Evolutionary conservation across 2,329 filamentous ascomycete genomes (phyloP).

Genomic region (Pseudogymnoascus sp.): DNA sequence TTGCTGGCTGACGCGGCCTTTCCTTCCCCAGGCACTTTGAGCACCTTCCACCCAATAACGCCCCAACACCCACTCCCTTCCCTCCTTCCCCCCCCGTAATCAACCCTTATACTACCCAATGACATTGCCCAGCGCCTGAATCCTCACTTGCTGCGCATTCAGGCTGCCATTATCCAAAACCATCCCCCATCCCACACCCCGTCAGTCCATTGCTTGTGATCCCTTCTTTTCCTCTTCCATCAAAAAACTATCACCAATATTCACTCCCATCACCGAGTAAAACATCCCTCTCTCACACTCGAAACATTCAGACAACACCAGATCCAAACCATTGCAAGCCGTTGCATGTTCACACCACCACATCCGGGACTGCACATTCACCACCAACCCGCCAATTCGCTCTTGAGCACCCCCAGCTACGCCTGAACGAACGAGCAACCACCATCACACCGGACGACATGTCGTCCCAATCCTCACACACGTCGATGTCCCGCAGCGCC

Average conservation of each 20-base stretch:
- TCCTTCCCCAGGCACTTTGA: not conserved
- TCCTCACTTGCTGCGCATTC: slow-evolving; percentile 2
- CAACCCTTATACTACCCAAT: not conserved
- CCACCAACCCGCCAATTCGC: not conserved
- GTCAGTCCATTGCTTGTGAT: not conserved
- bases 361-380: not conserved
- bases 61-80: not conserved
- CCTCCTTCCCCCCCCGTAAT: too few species aligned
- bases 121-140: not conserved
- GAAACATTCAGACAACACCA: not conserved
- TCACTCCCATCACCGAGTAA: not conserved
- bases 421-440: not conserved
- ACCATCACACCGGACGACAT: not conserved
- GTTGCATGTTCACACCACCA: not conserved
- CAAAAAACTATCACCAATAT: not conserved
- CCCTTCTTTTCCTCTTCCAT: not conserved
- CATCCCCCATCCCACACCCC: not conserved
- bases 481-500: slow-evolving; percentile 14
- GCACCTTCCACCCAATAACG: not conserved
- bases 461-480: slow-evolving; percentile 9
- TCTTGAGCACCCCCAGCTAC: not conserved
- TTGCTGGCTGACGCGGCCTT: slow-evolving; percentile 3
- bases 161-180: slow-evolving; percentile 5
- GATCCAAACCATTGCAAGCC: not conserved
- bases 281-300: not conserved